Evolutionary conservation across 169 alveolate species (phyloP), one percentile per base, ranked within the genome.

Genomic region (Eimeria praecox): DNA sequence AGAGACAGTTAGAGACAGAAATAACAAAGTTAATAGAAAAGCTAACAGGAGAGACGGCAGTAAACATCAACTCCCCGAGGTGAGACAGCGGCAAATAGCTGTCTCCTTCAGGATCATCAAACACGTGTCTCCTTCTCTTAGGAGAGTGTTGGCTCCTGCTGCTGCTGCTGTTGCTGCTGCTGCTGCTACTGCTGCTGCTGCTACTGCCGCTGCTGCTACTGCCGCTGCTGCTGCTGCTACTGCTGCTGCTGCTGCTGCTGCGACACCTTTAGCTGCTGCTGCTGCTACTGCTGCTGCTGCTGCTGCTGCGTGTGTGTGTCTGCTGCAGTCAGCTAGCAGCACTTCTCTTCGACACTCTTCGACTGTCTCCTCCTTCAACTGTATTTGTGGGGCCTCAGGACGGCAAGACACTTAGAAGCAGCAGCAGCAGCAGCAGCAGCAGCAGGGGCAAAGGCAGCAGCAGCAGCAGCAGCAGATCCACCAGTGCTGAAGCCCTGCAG

Each of bases 21-120:
- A 82, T 82, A 30, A n/a, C 69, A 75, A 82, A 40, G 46, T 75
- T 49, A 9, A 82, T 82, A n/a, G 35, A 82, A n/a, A 12, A 54
- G 71, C 90, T 82, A 24, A 82, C 90, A 10, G 90, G 90, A 16
- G 49, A 46, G 30, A 82, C 33, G 14, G 46, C 18, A 8, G 90
- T 82, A 35, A 82, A 82, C 73, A 82, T 82, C 10, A 82, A 82
- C 46, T 82, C 90, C 52, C 90, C 90, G 22, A 82, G 66, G 90
- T 82, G 73, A 73, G 33, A 18, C 83, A 73, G 69, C 5, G n/a
- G 8, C 69, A 59, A 59, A 18, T 22, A 59, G 1, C 33, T 14
- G n/a, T 59, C 59, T 49, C 59, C 59, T 49, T 49, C 59, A 49
- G 59, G 59, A 49, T 49, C 59, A 8, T 8, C 20, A 5, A 49